phyloP scores from a whole-genome alignment of 2,329 filamentous ascomycete species.

The Lasiodiplodia gonubiensis region DNA sequence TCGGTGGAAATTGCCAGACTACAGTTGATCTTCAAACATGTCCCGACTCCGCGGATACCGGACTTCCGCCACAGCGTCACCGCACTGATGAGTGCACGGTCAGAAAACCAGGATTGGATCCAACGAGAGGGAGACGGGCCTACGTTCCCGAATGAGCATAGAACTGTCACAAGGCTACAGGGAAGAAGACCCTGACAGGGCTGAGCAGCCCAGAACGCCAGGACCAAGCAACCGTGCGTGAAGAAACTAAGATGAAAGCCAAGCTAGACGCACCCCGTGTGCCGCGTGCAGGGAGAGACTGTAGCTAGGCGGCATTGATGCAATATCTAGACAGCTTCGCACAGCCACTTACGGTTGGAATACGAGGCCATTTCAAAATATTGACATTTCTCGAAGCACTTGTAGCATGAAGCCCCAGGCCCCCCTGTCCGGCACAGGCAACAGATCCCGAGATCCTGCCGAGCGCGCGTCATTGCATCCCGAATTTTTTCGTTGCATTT shows the following conservation, averaged over 20 bases:
- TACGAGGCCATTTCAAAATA: background rate
- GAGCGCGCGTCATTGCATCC: conserved; percentile 25
- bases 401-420: background rate
- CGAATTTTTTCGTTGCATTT: conserved; percentile 18
- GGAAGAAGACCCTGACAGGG: background rate
- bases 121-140: background rate
- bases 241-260: background rate
- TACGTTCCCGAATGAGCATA: background rate
- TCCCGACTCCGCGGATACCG: background rate
- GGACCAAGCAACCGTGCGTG: background rate
- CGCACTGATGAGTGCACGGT: background rate
- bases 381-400: background rate
- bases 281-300: background rate
- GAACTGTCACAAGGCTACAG: background rate
- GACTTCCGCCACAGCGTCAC: background rate
- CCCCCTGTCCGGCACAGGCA: background rate
- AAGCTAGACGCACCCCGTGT: background rate
- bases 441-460: conserved; percentile 14
- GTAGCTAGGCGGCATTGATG: background rate
- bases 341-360: background rate
- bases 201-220: background rate
- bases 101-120: background rate
- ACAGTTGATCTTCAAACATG: background rate
- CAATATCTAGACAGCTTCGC: background rate
- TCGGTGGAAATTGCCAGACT: background rate